Evolutionary conservation across 352 stramenopile genomes (phyloP).

Genomic region (Phytopythium ostracodes): DNA sequence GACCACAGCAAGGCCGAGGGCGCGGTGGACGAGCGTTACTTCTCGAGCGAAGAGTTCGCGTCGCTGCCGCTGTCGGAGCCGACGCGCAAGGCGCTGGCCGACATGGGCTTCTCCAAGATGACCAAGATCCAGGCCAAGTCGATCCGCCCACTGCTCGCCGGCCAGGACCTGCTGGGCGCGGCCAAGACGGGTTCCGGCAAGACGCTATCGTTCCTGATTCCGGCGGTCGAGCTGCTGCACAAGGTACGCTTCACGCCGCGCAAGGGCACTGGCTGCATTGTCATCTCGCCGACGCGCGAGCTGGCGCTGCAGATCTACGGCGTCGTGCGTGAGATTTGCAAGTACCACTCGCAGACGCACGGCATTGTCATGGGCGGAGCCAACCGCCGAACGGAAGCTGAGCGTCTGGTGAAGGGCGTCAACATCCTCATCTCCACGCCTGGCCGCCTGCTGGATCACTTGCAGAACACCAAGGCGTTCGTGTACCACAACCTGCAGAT

Average conservation of each 20-base stretch:
- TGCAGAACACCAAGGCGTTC: slow-evolving; percentile 98
- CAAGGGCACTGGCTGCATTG: slow-evolving; percentile 97
- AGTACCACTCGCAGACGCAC: slow-evolving; percentile 95
- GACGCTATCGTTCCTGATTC: slow-evolving; percentile 98
- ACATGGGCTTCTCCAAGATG: slow-evolving; percentile 94
- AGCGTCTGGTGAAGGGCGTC: slow-evolving; percentile 93
- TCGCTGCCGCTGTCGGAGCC: slow-evolving; percentile 91
- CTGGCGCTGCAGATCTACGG: slow-evolving; percentile 99
- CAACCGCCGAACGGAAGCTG: slow-evolving; percentile 95
- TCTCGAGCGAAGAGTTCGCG: slow-evolving; percentile 85
- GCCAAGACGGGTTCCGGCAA: slow-evolving; percentile 98
- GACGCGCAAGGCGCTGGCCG: slow-evolving; percentile 85
- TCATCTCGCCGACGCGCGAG: slow-evolving; percentile 98
- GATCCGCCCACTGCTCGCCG: slow-evolving; percentile 94
- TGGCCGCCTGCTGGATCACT: slow-evolving; percentile 96
- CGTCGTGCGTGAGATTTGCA: slow-evolving; percentile 95
- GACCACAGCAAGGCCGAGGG: slow-evolving; percentile 29
- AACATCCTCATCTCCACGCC: slow-evolving; percentile 98
- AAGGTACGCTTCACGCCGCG: slow-evolving; percentile 95
- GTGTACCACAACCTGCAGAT: slow-evolving; percentile 95
- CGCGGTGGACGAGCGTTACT: slow-evolving; percentile 77
- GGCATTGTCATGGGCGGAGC: slow-evolving; percentile 97
- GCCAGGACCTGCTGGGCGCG: slow-evolving; percentile 96
- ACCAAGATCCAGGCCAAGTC: slow-evolving; percentile 97
- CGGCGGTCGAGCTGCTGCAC: slow-evolving; percentile 95